Base-by-base conservation (phyloP, 257 asterid genomes). In the Solanum stenotomum region DNA sequence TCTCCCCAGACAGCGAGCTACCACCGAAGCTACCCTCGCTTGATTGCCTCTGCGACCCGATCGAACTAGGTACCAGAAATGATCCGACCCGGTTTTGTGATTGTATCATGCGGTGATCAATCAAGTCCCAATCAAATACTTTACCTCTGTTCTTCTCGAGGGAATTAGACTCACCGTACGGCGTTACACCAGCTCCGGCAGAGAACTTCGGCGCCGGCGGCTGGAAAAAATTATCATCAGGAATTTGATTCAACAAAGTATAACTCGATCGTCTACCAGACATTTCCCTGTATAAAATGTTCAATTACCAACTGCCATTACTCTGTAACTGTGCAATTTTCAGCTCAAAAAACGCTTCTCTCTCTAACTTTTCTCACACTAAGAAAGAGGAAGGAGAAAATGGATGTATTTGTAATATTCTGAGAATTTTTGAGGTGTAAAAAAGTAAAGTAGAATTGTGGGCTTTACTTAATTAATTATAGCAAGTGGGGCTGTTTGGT, bases 1-100 rank as follows among this genome's bases (percentile, higher is more conserved):
- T 94, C 20, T 94, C 99, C 49, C 99, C 99, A 23, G 99, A 97
- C 4, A 94, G 71, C 52, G 98, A 96, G 91, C 98, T 93, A 93
- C 89, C 98, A 8, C 95, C 98, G 33, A 94, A 97, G 91, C 99
- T 97, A 86, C 99, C 96, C 72, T 97, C 99, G 71, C 98, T 97
- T 23, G 99, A 97, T 89, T 96, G 98, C 94, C 95, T 90, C 92
- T 93, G 98, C 88, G 95, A 87, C 49, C 96, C 99, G 49, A 92
- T 87, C 5, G 98, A 89, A 61, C 90, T 87, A 63, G 92, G 88
- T 86, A 93, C 90, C 90, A 89, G 90, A 42, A 92, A 37, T 87
- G 94, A 76, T 46, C 94, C 94, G 88, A 93, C 90, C 94, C 98
- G 94, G 86, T 89, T 90, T 79, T 92, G 94, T 85, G 92, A 68